Evolutionary conservation across 1,284 basidiomycete species (phyloP), one percentile per base, ranked within the genome.

Genomic region (Cryptococcus sp.): DNA sequence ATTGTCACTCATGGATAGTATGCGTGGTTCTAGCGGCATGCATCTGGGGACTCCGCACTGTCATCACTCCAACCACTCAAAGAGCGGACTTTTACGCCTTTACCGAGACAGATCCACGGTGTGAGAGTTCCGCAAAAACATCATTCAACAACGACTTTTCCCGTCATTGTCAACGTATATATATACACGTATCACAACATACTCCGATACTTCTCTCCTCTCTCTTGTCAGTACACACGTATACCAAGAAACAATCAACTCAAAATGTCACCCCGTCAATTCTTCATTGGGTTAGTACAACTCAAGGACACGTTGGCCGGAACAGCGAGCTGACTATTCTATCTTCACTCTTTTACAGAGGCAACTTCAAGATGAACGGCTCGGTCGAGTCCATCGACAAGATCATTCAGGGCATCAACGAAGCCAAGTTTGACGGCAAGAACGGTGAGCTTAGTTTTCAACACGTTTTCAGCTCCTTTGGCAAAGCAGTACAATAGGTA

Each of bases 331-430:
- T 55, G 53, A 54, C 53, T 22, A n/a, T 54, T 3, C 2, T 29
- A 16, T 37, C 13, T 17, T 10, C 45, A 38, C 54, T 55, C 37
- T 63, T 51, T 81, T 91, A 91, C 69, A 93, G 93, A 69, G 92
- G 81, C 45, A 96, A 96, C 85, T 95, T 94, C 85, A 96, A 96
- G 83, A 88, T 94, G 86, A 96, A 97, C 82, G 82, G 82, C 59
- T 85, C 86, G 46, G 80, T 81, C 64, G 82, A 84, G 66, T 83
- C 85, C 66, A 87, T 89, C 77, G 80, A 81, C 67, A 79, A 80
- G 50, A 83, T 96, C 68, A 80, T 91, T 66, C 77, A 85, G 51
- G 72, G 80, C 54, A 80, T 95, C 60, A 93, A 93, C 81, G 79
- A 84, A 13, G 90, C 90, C 58, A 81, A 86, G 51, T 80, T 95